Conservation (phyloP, 192 early-diverging fungal species). For the Coemansia sp. region DNA sequence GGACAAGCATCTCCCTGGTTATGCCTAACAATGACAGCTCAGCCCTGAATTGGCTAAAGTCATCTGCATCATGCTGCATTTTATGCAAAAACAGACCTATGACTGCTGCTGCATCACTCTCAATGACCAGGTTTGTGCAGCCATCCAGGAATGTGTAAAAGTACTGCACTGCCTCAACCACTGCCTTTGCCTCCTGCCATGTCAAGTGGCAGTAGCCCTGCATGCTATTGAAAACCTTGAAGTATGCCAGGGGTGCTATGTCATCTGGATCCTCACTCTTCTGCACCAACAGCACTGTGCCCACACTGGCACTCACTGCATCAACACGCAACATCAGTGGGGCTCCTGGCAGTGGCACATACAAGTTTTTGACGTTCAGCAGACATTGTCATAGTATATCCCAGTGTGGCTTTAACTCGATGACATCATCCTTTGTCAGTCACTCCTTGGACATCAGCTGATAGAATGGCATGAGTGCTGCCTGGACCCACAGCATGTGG, state of each 20-base stretch:
- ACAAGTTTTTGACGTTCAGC: constrained; percentile 10
- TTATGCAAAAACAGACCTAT: neutral
- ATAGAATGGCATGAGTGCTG: constrained; percentile 16
- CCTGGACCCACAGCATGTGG: constrained; percentile 16
- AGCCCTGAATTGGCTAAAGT: neutral
- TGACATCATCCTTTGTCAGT: constrained; percentile 8
- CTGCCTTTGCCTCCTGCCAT: constrained; percentile 17
- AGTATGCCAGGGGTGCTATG: constrained; percentile 31
- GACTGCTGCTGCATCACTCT: too few relatives aligned
- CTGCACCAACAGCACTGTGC: too few relatives aligned
- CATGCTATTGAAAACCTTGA: constrained; percentile 21
- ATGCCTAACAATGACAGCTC: constrained; percentile 4
- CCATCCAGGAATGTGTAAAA: constrained; percentile 22
- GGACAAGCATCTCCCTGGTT: neutral
- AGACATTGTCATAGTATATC: neutral
- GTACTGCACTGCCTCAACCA: constrained; percentile 12
- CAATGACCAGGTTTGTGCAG: too few relatives aligned
- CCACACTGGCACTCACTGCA: too few relatives aligned
- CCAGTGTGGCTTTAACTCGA: constrained; percentile 4
- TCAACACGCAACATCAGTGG: constrained; percentile 14
- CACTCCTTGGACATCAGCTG: neutral
- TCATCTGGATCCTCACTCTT: too few relatives aligned
- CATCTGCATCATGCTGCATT: neutral
- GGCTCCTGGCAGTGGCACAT: constrained; percentile 8
- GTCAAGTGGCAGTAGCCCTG: constrained; percentile 17